Evolutionary conservation across 2,329 filamentous ascomycete species (phyloP), one percentile per base, ranked within the genome.

Genomic region (Erysiphe neolycopersici): DNA sequence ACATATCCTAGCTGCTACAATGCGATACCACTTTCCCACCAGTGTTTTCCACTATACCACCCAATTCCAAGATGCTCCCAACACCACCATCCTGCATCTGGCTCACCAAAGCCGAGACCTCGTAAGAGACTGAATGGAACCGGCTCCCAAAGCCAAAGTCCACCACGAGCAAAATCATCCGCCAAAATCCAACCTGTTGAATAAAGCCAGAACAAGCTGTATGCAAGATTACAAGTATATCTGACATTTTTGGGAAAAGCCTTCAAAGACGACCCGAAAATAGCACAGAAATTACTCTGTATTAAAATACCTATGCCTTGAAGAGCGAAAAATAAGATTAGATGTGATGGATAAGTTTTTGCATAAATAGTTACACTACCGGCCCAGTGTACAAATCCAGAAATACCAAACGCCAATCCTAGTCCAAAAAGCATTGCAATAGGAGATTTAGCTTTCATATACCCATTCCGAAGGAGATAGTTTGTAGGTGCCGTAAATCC

Each of bases 81-180:
- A 51, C 79, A 71, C 70, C 71, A 80, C 65, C 71, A 76, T 1
- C 65, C 60, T 52, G 79, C 73, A 0, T 67, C 70, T 16, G 64
- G 58, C 1, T 62, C 61, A 0, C 77, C 79, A 31, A 76, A 62
- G 0, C 79, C 76, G 14, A 85, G 31, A 1, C 67, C 69, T 22
- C 82, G 65, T n/a, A 84, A 54, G 0, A 68, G 54, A 44, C 81
- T 91, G 9, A 87, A 49, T 0, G 84, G 82, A n/a, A 92, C 60
- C 0, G 83, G 82, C 58, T 94, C 83, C 47, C 73, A 73, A 13
- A 91, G 59, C 79, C 80, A 93, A 0, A 92, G 53, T 0, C 81
- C 83, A 0, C 73, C 69, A 11, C 67, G 64, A 0, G 76, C 68
- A 55, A 92, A 74, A 53, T 94, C 85, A 54, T 92, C 73, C 11